These are phyloP conservation scores for Eucalyptus marginata DNA, from an alignment of 345 rosid species.

Conservation along the genomic window DNA sequence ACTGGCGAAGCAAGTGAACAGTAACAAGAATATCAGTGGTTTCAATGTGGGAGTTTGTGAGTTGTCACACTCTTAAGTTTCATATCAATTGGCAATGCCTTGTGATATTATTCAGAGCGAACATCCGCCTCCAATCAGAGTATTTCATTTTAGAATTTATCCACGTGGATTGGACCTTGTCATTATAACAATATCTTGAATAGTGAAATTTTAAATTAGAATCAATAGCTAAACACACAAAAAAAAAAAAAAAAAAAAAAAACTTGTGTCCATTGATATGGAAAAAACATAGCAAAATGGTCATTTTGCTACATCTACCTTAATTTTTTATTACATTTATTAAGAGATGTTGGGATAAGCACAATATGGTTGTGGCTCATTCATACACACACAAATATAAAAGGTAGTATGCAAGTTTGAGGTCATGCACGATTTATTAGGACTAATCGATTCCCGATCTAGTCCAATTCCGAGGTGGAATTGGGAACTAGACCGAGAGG, in stretches of 20 bases:
- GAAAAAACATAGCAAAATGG: too few relatives aligned
- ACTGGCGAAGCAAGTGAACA: not conserved
- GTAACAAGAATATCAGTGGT: fast-evolving
- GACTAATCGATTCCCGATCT: too few relatives aligned
- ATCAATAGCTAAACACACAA: not conserved
- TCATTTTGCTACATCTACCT: not conserved
- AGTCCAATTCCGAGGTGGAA: fast-evolving
- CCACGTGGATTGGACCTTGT: not conserved
- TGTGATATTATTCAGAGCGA: not conserved
- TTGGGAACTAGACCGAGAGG: fast-evolving
- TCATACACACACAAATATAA: not conserved
- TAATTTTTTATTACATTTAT: too few relatives aligned
- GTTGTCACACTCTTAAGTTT: not conserved
- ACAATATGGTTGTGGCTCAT: fast-evolving
- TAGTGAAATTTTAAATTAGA: not conserved
- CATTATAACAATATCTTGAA: not conserved
- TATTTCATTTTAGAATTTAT: not conserved
- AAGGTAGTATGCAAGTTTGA: not conserved
- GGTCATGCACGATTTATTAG: not conserved
- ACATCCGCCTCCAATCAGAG: not conserved
- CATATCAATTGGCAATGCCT: not conserved
- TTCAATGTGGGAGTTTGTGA: not conserved
- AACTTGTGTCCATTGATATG: not conserved
- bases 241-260: too few relatives aligned
- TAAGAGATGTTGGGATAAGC: not conserved